phyloP scores from a whole-genome alignment of 352 stramenopile genomes.

The Poterioochromonas sp. region DNA sequence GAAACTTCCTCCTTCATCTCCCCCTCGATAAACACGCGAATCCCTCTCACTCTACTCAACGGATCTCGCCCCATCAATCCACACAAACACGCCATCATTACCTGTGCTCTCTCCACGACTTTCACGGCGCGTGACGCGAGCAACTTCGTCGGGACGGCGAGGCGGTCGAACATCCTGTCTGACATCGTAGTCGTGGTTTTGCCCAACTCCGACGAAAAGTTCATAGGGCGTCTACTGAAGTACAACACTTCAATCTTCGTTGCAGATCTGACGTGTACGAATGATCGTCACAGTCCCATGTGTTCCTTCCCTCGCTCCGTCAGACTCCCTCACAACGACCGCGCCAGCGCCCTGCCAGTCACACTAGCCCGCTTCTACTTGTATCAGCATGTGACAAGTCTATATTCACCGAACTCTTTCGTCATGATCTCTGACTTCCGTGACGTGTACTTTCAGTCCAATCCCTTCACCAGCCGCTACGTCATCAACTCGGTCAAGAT shows the following conservation, averaged over 20 bases:
- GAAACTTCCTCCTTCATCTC: too few relatives aligned
- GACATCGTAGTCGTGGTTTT: constrained; percentile 16
- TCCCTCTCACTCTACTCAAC: too few relatives aligned
- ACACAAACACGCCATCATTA: background rate
- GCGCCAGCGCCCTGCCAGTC: background rate
- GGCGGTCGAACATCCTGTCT: background rate
- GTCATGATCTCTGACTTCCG: background rate
- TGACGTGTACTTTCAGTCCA: constrained; percentile 4
- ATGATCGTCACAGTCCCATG: background rate
- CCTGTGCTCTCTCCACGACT: background rate
- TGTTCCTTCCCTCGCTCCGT: background rate
- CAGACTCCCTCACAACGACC: too few relatives aligned
- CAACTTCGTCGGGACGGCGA: background rate
- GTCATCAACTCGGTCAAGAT: background rate
- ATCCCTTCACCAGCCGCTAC: background rate
- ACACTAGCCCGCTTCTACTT: background rate
- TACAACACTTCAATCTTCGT: background rate
- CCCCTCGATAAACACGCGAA: too few relatives aligned
- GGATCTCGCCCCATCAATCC: background rate
- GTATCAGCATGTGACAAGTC: background rate
- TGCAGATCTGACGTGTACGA: background rate
- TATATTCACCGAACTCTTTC: background rate
- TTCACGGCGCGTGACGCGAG: background rate
- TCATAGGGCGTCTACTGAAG: background rate
- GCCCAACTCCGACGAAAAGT: background rate